Base-by-base conservation (phyloP, 345 rosid species). In the Melaleuca alternifolia region DNA sequence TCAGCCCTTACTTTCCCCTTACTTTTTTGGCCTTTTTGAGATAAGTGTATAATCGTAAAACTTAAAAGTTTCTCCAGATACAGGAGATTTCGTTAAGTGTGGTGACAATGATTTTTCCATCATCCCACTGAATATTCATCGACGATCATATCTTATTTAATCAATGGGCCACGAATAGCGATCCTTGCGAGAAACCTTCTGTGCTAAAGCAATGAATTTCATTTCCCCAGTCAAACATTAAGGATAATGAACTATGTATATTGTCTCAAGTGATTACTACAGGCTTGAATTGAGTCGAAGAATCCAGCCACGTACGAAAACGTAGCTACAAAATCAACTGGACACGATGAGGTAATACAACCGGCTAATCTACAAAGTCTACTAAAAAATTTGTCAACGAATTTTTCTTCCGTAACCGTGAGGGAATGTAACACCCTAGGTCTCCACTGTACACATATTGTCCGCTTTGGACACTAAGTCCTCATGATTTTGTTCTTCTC, bases 301-400 rank as follows among this genome's bases (percentile, higher is more conserved):
- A 14, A 62, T 62, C 75, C 75, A 62, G 75, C 75, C 75, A 28
- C 75, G 2, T 28, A 62, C 41, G 44, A 62, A 11, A 30, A 62
- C 6, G 76, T 62, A 16, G 44, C 15, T 62, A 30, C 15, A 15
- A 30, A n/a, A 15, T 62, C 76, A 30, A 62, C 37, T 62, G 18
- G 2, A 7, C 30, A 30, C 0, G 33, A 30, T 62, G 23, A 5
- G 44, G 7, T 62, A 12, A 41, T 12, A 14, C 15, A 15, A 62
- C 76, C 14, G 15, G 44, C 76, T 62, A 62, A 15, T 62, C n/a
- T n/a, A n/a, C n/a, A n/a, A n/a, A n/a, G n/a, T n/a, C n/a, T n/a
- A n/a, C n/a, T 62, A 4, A 30, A 62, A 62, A 1, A 62, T 6
- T 62, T 62, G 41, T 0, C 62, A 0, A 61, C 0, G 10, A 61